Percentiles rank a stretch among this genome's conserved stretches.
phyloP scores from a whole-genome alignment of 768 basidiomycete species.

The Lactarius akahatsu region DNA sequence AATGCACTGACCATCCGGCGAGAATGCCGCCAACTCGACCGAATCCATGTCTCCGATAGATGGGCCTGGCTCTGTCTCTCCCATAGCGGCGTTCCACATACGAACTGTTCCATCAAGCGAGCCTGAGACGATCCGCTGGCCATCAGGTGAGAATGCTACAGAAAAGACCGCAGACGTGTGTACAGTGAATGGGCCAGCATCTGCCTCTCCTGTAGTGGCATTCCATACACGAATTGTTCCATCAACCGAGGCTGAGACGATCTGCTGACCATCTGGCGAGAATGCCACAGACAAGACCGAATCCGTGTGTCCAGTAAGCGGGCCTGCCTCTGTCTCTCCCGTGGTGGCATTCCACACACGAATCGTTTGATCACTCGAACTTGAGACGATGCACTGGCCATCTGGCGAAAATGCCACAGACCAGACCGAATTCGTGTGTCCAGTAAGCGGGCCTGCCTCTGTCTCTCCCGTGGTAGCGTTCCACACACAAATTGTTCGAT shows the following conservation, averaged over 20 bases:
- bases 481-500: too few species aligned
- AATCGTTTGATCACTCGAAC: background rate
- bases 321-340: background rate
- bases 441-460: background rate
- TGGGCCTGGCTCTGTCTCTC: background rate
- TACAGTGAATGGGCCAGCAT: background rate
- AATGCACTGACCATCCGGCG: background rate
- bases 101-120: background rate
- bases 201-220: background rate
- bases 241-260: background rate
- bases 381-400: background rate
- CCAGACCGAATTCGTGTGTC: background rate
- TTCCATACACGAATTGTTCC: background rate
- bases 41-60: background rate
- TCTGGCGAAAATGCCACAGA: background rate
- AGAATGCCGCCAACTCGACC: background rate
- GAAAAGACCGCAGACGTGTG: background rate
- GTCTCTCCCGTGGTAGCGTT: too few species aligned
- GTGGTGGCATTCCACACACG: background rate
- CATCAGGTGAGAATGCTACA: background rate
- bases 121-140: background rate
- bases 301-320: background rate
- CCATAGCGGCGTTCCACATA: background rate
- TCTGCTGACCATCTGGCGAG: background rate
- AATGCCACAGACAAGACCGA: background rate